These are phyloP conservation scores for Penicillium sp. DNA, from an alignment of 2,329 filamentous ascomycete species.

Conservation along the genomic window DNA sequence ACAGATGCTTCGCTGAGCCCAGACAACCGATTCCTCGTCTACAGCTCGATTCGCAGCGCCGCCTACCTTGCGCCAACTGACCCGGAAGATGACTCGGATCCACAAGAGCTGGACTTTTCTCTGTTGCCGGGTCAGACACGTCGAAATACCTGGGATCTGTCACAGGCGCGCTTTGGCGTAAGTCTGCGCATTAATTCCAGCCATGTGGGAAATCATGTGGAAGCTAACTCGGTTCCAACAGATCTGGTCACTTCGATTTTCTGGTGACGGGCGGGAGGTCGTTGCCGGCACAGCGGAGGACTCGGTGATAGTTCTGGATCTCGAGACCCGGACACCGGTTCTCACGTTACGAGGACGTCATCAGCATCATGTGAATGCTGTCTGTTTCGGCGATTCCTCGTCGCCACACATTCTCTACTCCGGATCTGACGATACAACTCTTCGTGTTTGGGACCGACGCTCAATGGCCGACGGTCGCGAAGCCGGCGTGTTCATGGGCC, in stretches of 20 bases:
- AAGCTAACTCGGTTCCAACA: slow-evolving; percentile 37
- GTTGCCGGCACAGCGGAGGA: slow-evolving; percentile 83
- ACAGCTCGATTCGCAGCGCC: slow-evolving; percentile 81
- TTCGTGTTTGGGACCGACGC: slow-evolving; percentile 95
- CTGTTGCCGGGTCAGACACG: slow-evolving; percentile 51
- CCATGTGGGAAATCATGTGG: neutral
- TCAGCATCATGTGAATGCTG: slow-evolving; percentile 88
- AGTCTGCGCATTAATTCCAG: slow-evolving; percentile 18
- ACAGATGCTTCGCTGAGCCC: slow-evolving; percentile 90
- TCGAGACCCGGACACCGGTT: slow-evolving; percentile 76
- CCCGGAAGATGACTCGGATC: slow-evolving; percentile 77
- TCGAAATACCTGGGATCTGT: slow-evolving; percentile 38
- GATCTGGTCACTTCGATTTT: slow-evolving; percentile 92
- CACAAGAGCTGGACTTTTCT: slow-evolving; percentile 75
- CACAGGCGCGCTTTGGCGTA: slow-evolving; percentile 52
- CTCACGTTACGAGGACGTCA: slow-evolving; percentile 76
- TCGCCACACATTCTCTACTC: slow-evolving; percentile 95
- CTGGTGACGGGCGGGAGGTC: slow-evolving; percentile 85
- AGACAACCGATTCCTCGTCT: slow-evolving; percentile 89
- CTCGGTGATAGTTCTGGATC: slow-evolving; percentile 87
- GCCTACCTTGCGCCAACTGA: slow-evolving; percentile 89
- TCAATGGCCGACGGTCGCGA: slow-evolving; percentile 65
- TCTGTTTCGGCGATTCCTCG: slow-evolving; percentile 87
- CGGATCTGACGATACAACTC: slow-evolving; percentile 88
- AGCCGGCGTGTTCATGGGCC: slow-evolving; percentile 67